Percentiles rank a stretch among this genome's conserved stretches.
Evolutionary conservation across 2,329 filamentous ascomycete genomes (phyloP).

Genomic region (Botrytis galanthina): DNA sequence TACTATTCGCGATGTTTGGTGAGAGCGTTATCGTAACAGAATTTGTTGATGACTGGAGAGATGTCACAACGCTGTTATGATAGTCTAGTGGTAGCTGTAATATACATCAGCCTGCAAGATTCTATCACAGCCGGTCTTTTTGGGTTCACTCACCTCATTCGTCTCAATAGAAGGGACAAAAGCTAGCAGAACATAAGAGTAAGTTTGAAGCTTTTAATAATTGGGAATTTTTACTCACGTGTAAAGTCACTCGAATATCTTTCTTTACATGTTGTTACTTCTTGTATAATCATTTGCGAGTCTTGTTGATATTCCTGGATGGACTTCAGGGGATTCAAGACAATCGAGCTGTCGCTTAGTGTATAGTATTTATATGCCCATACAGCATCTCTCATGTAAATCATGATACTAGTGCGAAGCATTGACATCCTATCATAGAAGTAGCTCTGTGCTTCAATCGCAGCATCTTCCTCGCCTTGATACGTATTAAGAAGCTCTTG

Average conservation of each 20-base stretch:
- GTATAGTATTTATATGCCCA: conserved; percentile 8
- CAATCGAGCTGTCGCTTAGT: not conserved
- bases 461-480: not conserved
- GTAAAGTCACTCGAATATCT: not conserved
- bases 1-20: not conserved
- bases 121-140: not conserved
- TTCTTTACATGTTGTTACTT: not conserved
- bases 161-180: not conserved
- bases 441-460: not conserved
- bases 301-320: not conserved
- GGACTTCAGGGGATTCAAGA: not conserved
- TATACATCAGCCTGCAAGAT: too few relatives aligned
- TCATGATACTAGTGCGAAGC: conserved; percentile 5
- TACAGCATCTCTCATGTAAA: conserved; percentile 6
- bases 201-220: not conserved
- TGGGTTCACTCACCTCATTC: not conserved
- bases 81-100: not conserved
- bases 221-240: not conserved
- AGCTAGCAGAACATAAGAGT: not conserved
- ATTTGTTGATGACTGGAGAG: not conserved
- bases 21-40: not conserved
- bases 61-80: not conserved
- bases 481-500: not conserved
- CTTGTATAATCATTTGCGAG: not conserved
- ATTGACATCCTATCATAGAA: not conserved